phyloP scores from a whole-genome alignment of 2,329 filamentous ascomycete species.

The Lachnellula arida region DNA sequence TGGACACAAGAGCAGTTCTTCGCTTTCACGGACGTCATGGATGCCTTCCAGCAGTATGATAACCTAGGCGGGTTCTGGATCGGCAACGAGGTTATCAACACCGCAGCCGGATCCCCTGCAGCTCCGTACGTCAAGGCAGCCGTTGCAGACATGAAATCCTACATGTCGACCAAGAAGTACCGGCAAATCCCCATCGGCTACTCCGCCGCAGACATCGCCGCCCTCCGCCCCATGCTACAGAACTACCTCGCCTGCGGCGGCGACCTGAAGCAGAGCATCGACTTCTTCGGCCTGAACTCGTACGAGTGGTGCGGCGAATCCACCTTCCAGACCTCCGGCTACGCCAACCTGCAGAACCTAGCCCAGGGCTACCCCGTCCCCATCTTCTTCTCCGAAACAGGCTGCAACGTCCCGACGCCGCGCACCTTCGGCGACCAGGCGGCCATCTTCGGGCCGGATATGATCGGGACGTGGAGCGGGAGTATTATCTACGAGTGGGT shows the following conservation, averaged over 20 bases:
- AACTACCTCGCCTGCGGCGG: constrained; percentile 69
- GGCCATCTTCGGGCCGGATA: constrained; percentile 69
- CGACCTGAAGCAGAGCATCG: constrained; percentile 54
- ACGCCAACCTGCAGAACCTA: constrained; percentile 61
- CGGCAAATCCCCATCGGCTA: constrained; percentile 52
- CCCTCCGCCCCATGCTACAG: constrained; percentile 64
- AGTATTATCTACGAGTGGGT: constrained; percentile 90
- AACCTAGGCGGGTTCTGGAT: constrained; percentile 80
- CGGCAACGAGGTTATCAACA: constrained; percentile 80
- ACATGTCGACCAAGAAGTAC: constrained; percentile 43
- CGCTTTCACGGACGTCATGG: constrained; percentile 61
- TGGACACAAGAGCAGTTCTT: constrained; percentile 71
- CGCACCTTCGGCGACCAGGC: constrained; percentile 67
- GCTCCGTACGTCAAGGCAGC: constrained; percentile 55
- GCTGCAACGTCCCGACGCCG: constrained; percentile 64
- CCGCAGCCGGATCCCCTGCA: constrained; percentile 43
- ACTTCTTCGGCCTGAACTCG: constrained; percentile 64
- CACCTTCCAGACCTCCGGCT: constrained; percentile 54
- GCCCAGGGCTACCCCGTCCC: constrained; percentile 64
- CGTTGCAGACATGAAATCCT: constrained; percentile 51
- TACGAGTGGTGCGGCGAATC: constrained; percentile 61
- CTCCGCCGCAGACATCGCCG: constrained; percentile 61
- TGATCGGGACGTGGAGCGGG: constrained; percentile 68
- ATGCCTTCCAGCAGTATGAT: constrained; percentile 60
- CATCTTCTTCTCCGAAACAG: constrained; percentile 86